Percentiles rank a stretch among this genome's conserved stretches.
Conservation (phyloP, 306 rosid genomes). For the Malus domestica region DNA sequence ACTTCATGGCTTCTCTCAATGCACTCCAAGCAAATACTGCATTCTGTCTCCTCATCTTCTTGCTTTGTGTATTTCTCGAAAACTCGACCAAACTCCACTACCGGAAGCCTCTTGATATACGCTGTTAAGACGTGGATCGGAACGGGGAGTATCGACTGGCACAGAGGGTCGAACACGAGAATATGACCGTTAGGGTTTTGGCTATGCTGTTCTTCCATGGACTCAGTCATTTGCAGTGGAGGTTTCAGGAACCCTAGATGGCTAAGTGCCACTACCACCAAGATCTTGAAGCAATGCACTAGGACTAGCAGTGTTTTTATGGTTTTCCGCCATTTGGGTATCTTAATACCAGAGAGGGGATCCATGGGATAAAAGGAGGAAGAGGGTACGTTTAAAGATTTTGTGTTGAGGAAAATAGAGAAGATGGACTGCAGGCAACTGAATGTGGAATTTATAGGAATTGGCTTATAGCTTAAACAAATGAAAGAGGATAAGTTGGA, state of each 20-base stretch:
- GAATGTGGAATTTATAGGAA: too few relatives aligned
- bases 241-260: constrained; percentile 7
- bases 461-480: too few relatives aligned
- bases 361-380: constrained; percentile 1
- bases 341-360: not conserved
- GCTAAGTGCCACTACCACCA: not conserved
- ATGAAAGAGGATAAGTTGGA: too few relatives aligned
- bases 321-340: not conserved
- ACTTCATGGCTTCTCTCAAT: constrained; percentile 21
- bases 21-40: constrained; percentile 23
- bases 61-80: not conserved
- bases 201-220: not conserved
- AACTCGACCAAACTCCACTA: not conserved
- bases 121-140: constrained; percentile 14
- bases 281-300: not conserved
- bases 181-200: not conserved
- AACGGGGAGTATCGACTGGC: constrained; percentile 8
- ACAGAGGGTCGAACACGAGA: constrained; percentile 10
- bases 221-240: not conserved
- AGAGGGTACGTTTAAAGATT: not conserved
- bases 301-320: not conserved
- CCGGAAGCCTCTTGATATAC: constrained; percentile 20
- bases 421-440: not conserved
- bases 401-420: not conserved
- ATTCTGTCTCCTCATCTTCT: not conserved